phyloP scores from a whole-genome alignment of 2,329 filamentous ascomycete species.

The Chaetothyriales sp. region DNA sequence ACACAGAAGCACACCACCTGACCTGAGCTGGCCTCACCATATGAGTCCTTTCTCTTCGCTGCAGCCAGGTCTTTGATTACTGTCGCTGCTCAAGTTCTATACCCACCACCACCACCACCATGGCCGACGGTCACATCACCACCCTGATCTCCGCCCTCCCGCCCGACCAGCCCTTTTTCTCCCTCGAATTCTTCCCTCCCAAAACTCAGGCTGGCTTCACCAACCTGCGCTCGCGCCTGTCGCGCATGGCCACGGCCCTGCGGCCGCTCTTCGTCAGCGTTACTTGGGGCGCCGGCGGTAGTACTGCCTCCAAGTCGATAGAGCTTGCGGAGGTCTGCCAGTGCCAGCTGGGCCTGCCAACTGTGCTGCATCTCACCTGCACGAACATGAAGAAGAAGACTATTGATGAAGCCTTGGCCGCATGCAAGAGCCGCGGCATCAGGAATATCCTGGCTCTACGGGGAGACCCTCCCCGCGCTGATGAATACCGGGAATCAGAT shows the following conservation, averaged over 20 bases:
- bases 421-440: slow-evolving; percentile 79
- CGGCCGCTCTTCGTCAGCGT: slow-evolving; percentile 91
- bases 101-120: not conserved
- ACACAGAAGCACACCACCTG: not conserved
- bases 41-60: not conserved
- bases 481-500: slow-evolving; percentile 63
- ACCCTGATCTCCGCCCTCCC: slow-evolving; percentile 42
- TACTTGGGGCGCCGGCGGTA: slow-evolving; percentile 93
- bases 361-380: slow-evolving; percentile 89
- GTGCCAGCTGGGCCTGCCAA: slow-evolving; percentile 78
- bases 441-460: slow-evolving; percentile 84
- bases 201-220: slow-evolving; percentile 93
- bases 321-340: slow-evolving; percentile 93
- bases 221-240: slow-evolving; percentile 81
- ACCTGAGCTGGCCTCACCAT: not conserved
- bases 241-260: slow-evolving; percentile 85
- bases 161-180: slow-evolving; percentile 71
- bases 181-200: slow-evolving; percentile 96
- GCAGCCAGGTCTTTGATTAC: not conserved
- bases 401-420: slow-evolving; percentile 77
- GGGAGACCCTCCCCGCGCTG: slow-evolving; percentile 68
- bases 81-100: not conserved
- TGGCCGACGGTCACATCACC: slow-evolving; percentile 15
- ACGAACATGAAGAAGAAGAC: slow-evolving; percentile 87
- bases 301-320: slow-evolving; percentile 76